Conservation (phyloP, 345 rosid species). For the Populus deltoides region DNA sequence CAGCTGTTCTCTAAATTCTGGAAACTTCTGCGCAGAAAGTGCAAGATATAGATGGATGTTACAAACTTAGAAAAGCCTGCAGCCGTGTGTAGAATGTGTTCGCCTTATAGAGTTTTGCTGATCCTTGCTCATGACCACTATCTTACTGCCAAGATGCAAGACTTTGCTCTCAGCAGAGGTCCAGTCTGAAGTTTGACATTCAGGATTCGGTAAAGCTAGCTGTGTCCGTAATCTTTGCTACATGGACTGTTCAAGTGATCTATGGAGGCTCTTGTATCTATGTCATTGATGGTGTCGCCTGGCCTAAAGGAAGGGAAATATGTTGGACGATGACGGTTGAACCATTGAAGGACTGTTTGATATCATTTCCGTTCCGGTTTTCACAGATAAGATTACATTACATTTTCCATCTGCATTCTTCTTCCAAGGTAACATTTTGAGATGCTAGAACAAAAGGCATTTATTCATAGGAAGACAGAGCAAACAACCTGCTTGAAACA, state of each 20-base stretch:
- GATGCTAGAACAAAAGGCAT: too few species aligned
- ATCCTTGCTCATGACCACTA: conserved; percentile 6
- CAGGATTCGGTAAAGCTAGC: background rate
- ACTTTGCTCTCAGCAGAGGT: background rate
- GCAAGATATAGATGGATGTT: conserved; percentile 62
- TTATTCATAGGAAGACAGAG: too few species aligned
- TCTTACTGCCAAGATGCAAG: background rate
- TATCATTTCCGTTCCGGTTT: too few species aligned
- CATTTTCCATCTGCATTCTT: background rate
- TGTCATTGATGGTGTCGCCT: background rate
- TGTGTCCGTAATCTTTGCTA: background rate
- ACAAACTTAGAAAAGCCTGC: conserved; percentile 67
- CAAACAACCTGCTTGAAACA: background rate
- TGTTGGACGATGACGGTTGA: too few species aligned
- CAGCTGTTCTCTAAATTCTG: conserved; percentile 13
- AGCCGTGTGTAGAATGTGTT: conserved; percentile 92
- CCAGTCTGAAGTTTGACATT: background rate
- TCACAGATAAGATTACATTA: background rate
- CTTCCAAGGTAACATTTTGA: too few species aligned
- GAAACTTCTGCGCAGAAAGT: conserved; percentile 50
- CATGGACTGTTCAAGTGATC: background rate
- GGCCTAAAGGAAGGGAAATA: too few species aligned
- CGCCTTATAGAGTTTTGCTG: conserved; percentile 73
- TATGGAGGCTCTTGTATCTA: background rate
- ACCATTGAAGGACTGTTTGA: too few species aligned